Base-by-base conservation (phyloP, 306 rosid species). In the Mimosa bimucronata region DNA sequence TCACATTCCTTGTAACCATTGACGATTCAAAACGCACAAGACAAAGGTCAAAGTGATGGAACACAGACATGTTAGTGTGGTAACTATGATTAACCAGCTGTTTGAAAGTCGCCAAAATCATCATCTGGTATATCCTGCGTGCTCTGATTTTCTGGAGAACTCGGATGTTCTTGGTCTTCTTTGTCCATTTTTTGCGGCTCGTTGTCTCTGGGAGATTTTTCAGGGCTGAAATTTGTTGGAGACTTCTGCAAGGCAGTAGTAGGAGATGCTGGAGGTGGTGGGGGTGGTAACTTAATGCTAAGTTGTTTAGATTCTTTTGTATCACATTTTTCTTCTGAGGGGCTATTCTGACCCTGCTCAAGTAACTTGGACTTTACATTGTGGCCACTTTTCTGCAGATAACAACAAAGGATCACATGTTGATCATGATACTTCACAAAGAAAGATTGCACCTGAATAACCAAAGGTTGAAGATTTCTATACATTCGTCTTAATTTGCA, bases 101-200 rank as follows among this genome's bases (percentile, higher is more conserved):
- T 79, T 86, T 95, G 99, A 60, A 95, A 95, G 79, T 95, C 98
- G 13, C 99, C 99, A 57, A 93, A 95, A 87, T 91, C 98, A 18
- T 95, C 98, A 81, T 95, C 98, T 34, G 86, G 89, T 71, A 85
- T 38, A 82, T 86, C 87, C 77, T 77, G 77, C 41, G 82, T 46
- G 79, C 71, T 80, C 81, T 85, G 86, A 58, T 66, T 79, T 86
- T 86, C 91, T 29, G 89, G 71, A 66, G 79, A 15, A 2, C 31
- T 57, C 66, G 66, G 61, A 6, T 10, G 61, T 37, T 85, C 82
- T 23, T 67, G 64, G 21, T 84, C 84, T 48, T 73, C 91, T 77
- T 83, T 65, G 65, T 71, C 72, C 41, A 85, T 40, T 87, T 74
- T 81, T 18, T 29, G 26, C 30, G 50, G 25, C 83, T 81, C 90